Percentiles rank a stretch among this genome's conserved stretches.
These are phyloP conservation scores for Aurantiochytrium sp. DNA, from an alignment of 108 stramenopile genomes.

Conservation along the genomic window DNA sequence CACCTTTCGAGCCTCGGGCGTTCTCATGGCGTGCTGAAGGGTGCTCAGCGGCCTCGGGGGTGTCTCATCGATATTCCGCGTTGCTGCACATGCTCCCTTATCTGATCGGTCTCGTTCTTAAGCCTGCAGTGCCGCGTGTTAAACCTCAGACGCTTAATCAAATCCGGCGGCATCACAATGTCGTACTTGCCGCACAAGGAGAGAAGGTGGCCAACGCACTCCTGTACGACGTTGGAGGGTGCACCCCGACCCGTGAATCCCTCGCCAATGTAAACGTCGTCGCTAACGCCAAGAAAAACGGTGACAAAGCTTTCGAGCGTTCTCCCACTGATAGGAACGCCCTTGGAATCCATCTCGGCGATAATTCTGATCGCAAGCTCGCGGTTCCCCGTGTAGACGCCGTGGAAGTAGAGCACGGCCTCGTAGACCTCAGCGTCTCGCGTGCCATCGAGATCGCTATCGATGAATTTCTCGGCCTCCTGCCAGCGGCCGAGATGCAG, in stretches of 20 bases:
- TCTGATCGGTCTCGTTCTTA: too few species aligned
- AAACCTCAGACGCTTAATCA: too few species aligned
- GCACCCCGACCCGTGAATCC: background rate
- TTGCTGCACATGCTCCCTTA: too few species aligned
- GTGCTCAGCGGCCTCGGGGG: too few species aligned
- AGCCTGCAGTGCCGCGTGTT: too few species aligned
- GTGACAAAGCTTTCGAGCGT: background rate
- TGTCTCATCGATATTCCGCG: too few species aligned
- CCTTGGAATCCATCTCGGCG: background rate
- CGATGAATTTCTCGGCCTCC: too few species aligned
- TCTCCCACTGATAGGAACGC: background rate
- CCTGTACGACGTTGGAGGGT: background rate
- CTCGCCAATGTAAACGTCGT: conserved; percentile 2
- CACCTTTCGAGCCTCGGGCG: background rate
- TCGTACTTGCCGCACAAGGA: background rate
- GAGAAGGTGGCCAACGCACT: background rate
- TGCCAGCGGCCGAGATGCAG: too few species aligned
- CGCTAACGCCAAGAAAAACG: background rate
- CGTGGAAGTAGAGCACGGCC: background rate
- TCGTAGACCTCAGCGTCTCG: too few species aligned
- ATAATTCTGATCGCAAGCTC: background rate
- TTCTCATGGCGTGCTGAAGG: background rate
- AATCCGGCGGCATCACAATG: background rate
- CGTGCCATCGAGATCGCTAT: too few species aligned
- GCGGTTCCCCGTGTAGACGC: background rate